Conservation (phyloP, 306 rosid genomes). For the Malus asiatica region DNA sequence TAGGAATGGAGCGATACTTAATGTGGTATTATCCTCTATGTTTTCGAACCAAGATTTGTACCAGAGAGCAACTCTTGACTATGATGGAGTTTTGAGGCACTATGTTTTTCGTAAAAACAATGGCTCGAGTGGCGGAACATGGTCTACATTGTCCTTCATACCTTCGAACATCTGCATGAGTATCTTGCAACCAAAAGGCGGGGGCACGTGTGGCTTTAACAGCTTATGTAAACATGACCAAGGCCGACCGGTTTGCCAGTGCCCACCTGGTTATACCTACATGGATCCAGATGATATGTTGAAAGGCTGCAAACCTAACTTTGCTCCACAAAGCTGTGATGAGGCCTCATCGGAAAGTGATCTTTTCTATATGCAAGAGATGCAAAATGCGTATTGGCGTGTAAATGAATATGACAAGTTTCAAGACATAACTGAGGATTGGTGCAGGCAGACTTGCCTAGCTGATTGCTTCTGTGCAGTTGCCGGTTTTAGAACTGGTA, state of each 20-base stretch:
- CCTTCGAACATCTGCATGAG: slow-evolving; percentile 25
- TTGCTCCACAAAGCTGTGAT: slow-evolving; percentile 32
- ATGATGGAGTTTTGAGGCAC: slow-evolving; percentile 45
- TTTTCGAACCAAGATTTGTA: slow-evolving; percentile 11
- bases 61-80: slow-evolving; percentile 51
- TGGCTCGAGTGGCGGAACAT: background rate
- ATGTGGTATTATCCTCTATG: background rate
- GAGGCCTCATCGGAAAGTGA: background rate
- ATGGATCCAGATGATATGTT: slow-evolving; percentile 15
- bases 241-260: slow-evolving; percentile 3
- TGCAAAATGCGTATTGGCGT: slow-evolving; percentile 4
- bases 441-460: slow-evolving; percentile 17
- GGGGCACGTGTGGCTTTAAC: slow-evolving; percentile 35
- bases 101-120: slow-evolving; percentile 26
- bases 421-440: background rate
- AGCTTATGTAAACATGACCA: slow-evolving; percentile 8
- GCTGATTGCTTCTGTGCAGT: slow-evolving; percentile 18
- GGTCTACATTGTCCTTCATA: background rate
- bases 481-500: background rate
- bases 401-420: background rate
- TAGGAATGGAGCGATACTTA: slow-evolving; percentile 2
- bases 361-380: background rate
- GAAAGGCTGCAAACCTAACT: slow-evolving; percentile 21
- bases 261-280: background rate
- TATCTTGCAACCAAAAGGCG: background rate